Conservation (phyloP, 306 rosid genomes). For the Rosa persica region DNA sequence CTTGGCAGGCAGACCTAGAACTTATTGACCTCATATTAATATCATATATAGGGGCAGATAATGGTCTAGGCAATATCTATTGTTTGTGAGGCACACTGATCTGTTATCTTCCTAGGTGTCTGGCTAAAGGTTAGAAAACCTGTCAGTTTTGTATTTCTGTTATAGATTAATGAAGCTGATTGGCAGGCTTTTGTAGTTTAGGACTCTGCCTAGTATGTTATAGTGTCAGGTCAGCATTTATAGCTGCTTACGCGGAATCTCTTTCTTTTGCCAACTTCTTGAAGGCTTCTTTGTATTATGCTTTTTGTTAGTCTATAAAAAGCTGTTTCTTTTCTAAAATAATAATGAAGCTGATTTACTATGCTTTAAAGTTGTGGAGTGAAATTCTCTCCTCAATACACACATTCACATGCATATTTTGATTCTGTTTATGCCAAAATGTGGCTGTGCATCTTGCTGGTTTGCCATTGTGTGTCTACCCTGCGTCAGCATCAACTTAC, state of each 20-base stretch:
- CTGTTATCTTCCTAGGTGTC: background rate
- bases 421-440: background rate
- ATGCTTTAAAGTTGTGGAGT: background rate
- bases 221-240: background rate
- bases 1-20: background rate
- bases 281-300: background rate
- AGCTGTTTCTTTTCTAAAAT: background rate
- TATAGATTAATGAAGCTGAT: background rate
- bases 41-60: background rate
- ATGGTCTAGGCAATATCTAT: background rate
- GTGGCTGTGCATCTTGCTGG: slow-evolving; percentile 8
- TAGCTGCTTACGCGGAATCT: background rate
- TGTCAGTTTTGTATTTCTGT: background rate
- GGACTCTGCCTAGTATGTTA: background rate
- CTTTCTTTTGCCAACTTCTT: background rate
- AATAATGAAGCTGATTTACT: background rate
- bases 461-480: slow-evolving; percentile 7
- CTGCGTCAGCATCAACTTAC: background rate
- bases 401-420: background rate
- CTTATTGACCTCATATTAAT: background rate
- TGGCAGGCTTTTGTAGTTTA: background rate
- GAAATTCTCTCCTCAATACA: background rate
- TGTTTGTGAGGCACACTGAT: background rate
- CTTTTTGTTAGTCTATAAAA: background rate
- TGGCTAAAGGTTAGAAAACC: background rate